Percentiles rank a stretch among this genome's conserved stretches.
These are phyloP conservation scores for Rhinocladiella similis DNA, from an alignment of 2,329 filamentous ascomycete genomes.

Conservation along the genomic window DNA sequence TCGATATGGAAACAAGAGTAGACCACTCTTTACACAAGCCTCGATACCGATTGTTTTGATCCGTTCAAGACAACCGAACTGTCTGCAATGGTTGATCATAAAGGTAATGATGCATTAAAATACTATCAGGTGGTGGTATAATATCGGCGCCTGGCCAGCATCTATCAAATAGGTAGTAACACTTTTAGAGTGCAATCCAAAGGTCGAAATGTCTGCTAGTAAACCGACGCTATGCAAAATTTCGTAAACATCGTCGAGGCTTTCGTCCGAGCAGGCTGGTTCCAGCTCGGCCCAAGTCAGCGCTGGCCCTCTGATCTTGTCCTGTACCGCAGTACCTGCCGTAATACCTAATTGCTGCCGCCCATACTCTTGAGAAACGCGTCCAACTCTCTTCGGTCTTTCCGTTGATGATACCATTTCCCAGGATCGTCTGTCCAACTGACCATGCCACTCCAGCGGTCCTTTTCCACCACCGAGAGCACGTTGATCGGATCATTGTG, in stretches of 20 bases:
- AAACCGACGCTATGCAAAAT: slow-evolving; percentile 12
- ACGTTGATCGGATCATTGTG: slow-evolving; percentile 79
- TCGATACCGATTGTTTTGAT: no score
- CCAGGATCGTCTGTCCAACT: slow-evolving; percentile 89
- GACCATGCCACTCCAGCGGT: slow-evolving; percentile 70
- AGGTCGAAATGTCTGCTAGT: neutral
- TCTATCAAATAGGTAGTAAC: neutral
- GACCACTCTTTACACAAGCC: neutral
- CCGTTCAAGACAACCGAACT: no score
- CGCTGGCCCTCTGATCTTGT: neutral
- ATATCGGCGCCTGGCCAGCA: neutral
- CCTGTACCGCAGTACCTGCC: neutral
- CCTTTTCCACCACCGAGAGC: slow-evolving; percentile 71
- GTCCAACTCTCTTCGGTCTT: slow-evolving; percentile 61
- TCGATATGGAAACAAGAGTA: no score
- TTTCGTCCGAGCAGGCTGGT: neutral
- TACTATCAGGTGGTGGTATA: no score
- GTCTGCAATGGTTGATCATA: no score
- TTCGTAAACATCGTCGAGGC: neutral
- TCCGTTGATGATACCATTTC: slow-evolving; percentile 83
- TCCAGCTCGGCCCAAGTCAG: neutral
- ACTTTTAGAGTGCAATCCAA: neutral
- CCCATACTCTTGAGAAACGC: slow-evolving; percentile 45
- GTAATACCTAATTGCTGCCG: slow-evolving; percentile 10
- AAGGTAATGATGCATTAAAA: no score